Evolutionary conservation across 2,329 filamentous ascomycete genomes (phyloP), one percentile per base, ranked within the genome.

Genomic region (Aurifilum marmelostoma): DNA sequence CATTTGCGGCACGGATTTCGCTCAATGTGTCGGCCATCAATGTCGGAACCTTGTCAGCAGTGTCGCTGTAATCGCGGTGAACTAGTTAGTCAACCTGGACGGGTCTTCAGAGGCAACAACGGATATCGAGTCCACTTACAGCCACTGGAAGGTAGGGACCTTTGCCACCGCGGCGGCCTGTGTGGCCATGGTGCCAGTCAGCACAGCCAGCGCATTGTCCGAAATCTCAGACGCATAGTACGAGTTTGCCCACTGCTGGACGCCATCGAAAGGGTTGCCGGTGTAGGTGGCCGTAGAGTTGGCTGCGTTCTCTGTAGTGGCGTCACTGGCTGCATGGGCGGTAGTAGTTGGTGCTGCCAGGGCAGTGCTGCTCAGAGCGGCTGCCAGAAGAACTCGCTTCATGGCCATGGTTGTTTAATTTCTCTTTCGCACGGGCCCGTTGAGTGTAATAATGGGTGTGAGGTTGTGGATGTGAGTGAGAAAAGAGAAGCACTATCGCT

Each of bases 131-230:
- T 63, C 24, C 56, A 77, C 80, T 78, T 74, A 85, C 80, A 84
- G 77, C 84, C 83, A 86, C 77, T 83, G 82, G 76, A 85, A 87
- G 63, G 81, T 83, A 34, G 85, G 83, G 0, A 87, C 83, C 70
- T 85, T 79, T 67, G 83, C 85, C 47, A 85, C 84, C 62, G 81
- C 82, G 27, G 82, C 81, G 7, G 85, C 84, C 71, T 82, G 84
- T 24, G 86, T 83, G 18, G 83, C 83, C 75, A 85, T 79, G 32
- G 86, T 81, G 5, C 85, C 83, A 12, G 85, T 85, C 70, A 92
- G 78, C 21, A 85, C 87, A 11, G 90, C 89, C 27, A 92, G 84
- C 9, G 90, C 90, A 24, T 84, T 78, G 47, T 76, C 83, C 67
- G 82, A 80, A 68, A 88, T 81, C 76, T 88, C 84, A 24, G 83